phyloP scores from a whole-genome alignment of 768 basidiomycete genomes.

The Rhizopogon roseolus region DNA sequence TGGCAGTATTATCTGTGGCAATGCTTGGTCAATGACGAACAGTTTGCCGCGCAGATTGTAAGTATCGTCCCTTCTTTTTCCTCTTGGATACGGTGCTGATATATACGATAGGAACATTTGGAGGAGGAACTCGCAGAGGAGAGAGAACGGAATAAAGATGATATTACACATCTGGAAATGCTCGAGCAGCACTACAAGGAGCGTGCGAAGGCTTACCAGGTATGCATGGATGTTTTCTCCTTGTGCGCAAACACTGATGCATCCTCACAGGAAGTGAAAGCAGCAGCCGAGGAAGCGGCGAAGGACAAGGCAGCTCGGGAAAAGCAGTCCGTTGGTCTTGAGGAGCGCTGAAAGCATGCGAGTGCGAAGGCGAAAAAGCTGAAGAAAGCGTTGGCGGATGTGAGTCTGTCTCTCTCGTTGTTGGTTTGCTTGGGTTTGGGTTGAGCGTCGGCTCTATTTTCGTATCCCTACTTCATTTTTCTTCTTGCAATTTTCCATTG shows the following conservation, averaged over 20 bases:
- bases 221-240: constrained; percentile 21
- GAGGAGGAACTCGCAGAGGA: constrained; percentile 63
- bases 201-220: constrained; percentile 67
- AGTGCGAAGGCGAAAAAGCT: constrained; percentile 80
- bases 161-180: constrained; percentile 67
- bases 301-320: constrained; percentile 72
- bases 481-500: not conserved
- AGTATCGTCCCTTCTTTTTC: constrained; percentile 17
- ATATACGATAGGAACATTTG: constrained; percentile 40
- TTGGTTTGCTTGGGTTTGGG: not conserved
- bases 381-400: constrained; percentile 83
- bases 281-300: constrained; percentile 59
- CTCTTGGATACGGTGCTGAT: not conserved
- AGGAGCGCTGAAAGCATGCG: constrained; percentile 85
- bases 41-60: constrained; percentile 57
- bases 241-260: not conserved
- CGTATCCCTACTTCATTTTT: not conserved
- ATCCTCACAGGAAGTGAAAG: constrained; percentile 62
- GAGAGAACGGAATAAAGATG: constrained; percentile 72
- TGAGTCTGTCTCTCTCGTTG: constrained; percentile 26
- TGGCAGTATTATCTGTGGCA: constrained; percentile 84
- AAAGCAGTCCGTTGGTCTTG: constrained; percentile 75
- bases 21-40: constrained; percentile 56
- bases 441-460: not conserved
- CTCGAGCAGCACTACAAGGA: constrained; percentile 67